Evolutionary conservation across 108 stramenopile genomes (phyloP), one percentile per base, ranked within the genome.

Genomic region (Skeletonema costatum): DNA sequence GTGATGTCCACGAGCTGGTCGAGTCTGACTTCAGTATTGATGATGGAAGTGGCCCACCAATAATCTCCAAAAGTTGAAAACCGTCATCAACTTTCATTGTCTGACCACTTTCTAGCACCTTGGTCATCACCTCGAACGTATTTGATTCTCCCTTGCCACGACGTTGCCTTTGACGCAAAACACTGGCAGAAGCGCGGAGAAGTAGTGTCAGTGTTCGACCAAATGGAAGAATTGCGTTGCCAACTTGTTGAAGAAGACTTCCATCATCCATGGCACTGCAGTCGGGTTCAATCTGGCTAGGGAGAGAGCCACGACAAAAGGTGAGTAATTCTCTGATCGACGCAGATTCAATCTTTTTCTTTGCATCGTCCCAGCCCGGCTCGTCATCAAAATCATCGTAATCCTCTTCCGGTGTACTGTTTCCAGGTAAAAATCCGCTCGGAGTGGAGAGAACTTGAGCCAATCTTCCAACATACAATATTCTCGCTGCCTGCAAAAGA

Each of bases 141-240:
- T 60, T 38, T 61, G 51, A 60, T 46, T 70, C 81, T 38, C 11
- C 29, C 3, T 14, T 66, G 9, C 61, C 58, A 73, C 76, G 83
- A 9, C 77, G 86, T 33, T 78, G 53, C n/a, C 91, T 58, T 64
- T 85, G 84, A 60, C 88, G 71, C 31, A 88, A 69, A 13, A 81
- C 70, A 42, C 87, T 86, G 13, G 65, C 60, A 36, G 81, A 92
- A 32, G 92, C 92, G 32, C 95, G 82, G 66, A 93, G 78, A 66
- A 96, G 74, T 59, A 96, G 80, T 42, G 93, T 76, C 48, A 96
- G 42, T 0, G 92, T 88, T 41, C 95, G 60, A 48, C 87, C 82
- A 85, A 92, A 92, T 14, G 94, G 95, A 32, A 96, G 75, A 21
- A 96, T 84, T 1, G 91, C 92, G 64, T 86, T 76, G 51, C 92